Base-by-base conservation (phyloP, 139 green algal genomes). In the Parachlorella kessleri region DNA sequence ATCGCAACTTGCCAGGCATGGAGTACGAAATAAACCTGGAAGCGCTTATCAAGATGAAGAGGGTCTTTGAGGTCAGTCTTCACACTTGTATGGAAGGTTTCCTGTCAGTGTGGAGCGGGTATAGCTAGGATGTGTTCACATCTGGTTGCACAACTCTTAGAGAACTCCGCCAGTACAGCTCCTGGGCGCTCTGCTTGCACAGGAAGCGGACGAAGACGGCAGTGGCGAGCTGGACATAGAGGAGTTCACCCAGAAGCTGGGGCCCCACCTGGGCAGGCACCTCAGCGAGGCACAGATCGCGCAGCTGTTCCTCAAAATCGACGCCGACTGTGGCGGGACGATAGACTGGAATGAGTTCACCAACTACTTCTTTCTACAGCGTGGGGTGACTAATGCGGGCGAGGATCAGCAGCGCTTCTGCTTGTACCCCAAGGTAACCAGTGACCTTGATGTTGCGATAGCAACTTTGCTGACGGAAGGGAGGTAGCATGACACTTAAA, bases 241-340 rank as follows among this genome's bases (percentile, higher is more conserved):
- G 32, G 89, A 94, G 85, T 96, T 96, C 69, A 84, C 70, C 33
- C 87, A 93, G 69, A 92, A 95, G 82, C 79, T 96, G 75, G 91
- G 90, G 4, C 92, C 92, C 3, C 85, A 91, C 67, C 76, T 95
- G 63, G 88, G 88, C 4, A 28, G 76, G 32, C 76, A 86, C 65
- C 82, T 88, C 9, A 81, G 78, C 41, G 71, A 70, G 18, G 66
- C 80, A 66, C 77, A 90, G 70, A 86, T 95, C 24, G 81, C 72
- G 21, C 91, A 97, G 81, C 86, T 96, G 48, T 97, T 97, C 70
- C 92, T 97, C 87, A 95, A 95, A 75, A 97, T 97, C 68, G 93
- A 97, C 80, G 93, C 93, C 33, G 91, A 97, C 70, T 92, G 90
- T 41, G 91, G 93, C 36, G 92, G 93, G n/a, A 96, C 92, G 23